phyloP scores from a whole-genome alignment of 257 asterid species.

The Capsicum pubescens region DNA sequence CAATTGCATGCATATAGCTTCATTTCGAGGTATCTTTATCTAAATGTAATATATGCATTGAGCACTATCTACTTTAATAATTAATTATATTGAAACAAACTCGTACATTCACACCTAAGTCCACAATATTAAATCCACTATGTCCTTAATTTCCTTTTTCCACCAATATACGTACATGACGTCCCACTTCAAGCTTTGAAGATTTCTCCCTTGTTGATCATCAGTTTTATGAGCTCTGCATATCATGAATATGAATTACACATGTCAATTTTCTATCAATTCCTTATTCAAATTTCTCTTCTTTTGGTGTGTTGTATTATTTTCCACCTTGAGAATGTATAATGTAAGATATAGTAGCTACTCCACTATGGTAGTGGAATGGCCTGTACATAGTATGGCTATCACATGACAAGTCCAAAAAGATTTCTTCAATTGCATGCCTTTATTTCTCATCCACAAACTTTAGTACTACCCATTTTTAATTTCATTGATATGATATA shows the following conservation, averaged over 20 bases:
- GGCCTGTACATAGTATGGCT: background rate
- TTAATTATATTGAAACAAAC: too few relatives aligned
- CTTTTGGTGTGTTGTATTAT: background rate
- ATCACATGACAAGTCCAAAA: background rate
- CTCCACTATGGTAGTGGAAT: conserved; percentile 27
- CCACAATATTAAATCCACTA: too few relatives aligned
- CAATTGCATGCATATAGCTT: background rate
- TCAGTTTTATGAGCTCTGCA: background rate
- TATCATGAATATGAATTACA: background rate
- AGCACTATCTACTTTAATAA: background rate
- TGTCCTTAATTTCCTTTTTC: too few relatives aligned
- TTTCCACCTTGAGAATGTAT: conserved; percentile 18
- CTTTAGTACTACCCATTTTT: background rate
- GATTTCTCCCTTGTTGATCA: too few relatives aligned
- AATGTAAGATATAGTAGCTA: background rate
- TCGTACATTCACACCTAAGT: too few relatives aligned
- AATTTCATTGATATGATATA: background rate
- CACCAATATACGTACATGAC: too few relatives aligned
- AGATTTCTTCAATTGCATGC: background rate
- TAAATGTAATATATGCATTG: background rate
- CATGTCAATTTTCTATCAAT: background rate
- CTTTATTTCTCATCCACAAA: conserved; percentile 17
- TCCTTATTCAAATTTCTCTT: conserved; percentile 6
- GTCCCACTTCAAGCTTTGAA: background rate
- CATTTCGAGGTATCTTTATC: background rate